phyloP scores from a whole-genome alignment of 2,329 filamentous ascomycete species.

The Xylariomycetidae sp. region DNA sequence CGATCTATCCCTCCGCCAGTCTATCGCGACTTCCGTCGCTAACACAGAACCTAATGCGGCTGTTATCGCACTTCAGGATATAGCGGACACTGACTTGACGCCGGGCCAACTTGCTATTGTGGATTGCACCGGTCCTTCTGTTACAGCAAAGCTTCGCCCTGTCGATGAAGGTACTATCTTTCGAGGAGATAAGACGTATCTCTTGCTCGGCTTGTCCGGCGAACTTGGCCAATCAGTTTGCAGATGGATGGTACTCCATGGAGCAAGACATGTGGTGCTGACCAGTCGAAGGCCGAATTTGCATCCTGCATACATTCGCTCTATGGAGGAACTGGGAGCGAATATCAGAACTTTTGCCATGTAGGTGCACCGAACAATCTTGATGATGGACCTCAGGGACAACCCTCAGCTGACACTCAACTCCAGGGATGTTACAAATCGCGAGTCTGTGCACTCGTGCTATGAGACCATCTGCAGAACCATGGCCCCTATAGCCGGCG shows the following conservation, averaged over 20 bases:
- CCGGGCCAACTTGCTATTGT: constrained; percentile 1
- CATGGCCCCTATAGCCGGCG: constrained; percentile 34
- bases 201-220: constrained; percentile 28
- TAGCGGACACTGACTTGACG: not conserved
- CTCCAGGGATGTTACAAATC: constrained; percentile 17
- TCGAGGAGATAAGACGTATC: constrained; percentile 25
- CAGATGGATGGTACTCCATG: constrained; percentile 34
- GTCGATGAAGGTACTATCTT: constrained; percentile 12
- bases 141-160: constrained; percentile 3
- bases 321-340: constrained; percentile 9
- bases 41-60: no score
- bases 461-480: constrained; percentile 11
- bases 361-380: not conserved
- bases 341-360: constrained; percentile 1
- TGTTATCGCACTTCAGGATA: not conserved
- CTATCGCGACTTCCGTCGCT: no score
- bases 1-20: no score
- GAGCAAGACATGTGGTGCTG: constrained; percentile 33
- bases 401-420: not conserved
- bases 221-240: constrained; percentile 32
- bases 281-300: constrained; percentile 34
- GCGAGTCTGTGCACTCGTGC: constrained; percentile 7
- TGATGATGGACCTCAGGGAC: no score
- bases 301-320: constrained; percentile 21
- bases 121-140: constrained; percentile 1